These are phyloP conservation scores for Bipolaris oryzae DNA, from an alignment of 2,329 filamentous ascomycete species.

Conservation along the genomic window DNA sequence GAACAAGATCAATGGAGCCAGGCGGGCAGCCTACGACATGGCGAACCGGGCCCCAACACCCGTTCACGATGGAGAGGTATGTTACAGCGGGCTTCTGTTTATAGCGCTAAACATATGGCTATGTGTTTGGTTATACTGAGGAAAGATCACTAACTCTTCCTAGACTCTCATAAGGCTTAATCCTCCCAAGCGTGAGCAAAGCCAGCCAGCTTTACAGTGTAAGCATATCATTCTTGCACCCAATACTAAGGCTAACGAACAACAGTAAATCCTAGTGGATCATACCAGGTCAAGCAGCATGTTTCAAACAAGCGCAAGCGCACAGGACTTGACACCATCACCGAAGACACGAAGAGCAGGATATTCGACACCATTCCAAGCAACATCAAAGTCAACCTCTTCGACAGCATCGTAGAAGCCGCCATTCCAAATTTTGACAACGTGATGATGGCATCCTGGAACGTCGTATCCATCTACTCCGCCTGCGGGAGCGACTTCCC, in stretches of 20 bases:
- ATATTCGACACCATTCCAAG: slow-evolving; percentile 31
- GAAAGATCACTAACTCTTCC: background rate
- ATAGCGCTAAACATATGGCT: too few species aligned
- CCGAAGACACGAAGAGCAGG: slow-evolving; percentile 29
- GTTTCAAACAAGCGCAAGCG: slow-evolving; percentile 34
- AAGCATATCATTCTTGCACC: background rate
- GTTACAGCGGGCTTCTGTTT: background rate
- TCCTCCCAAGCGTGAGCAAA: slow-evolving; percentile 6
- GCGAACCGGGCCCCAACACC: slow-evolving; percentile 14
- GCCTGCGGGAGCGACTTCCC: slow-evolving; percentile 34
- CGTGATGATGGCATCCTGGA: slow-evolving; percentile 41
- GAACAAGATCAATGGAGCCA: slow-evolving; percentile 33
- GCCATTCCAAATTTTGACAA: slow-evolving; percentile 42
- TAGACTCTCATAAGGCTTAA: slow-evolving; percentile 27
- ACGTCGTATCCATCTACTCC: slow-evolving; percentile 38
- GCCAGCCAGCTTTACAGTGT: slow-evolving; percentile 7
- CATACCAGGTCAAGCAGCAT: slow-evolving; percentile 27
- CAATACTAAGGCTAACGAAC: background rate
- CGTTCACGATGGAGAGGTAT: slow-evolving; percentile 35
- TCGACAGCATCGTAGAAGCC: slow-evolving; percentile 32
- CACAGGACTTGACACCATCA: slow-evolving; percentile 28
- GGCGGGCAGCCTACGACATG: slow-evolving; percentile 28
- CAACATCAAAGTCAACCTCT: slow-evolving; percentile 34
- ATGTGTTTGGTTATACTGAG: too few species aligned
- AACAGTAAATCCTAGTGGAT: slow-evolving; percentile 17